Conservation (phyloP, 768 basidiomycete genomes). For the Pseudohyphozyma bogoriensis region DNA sequence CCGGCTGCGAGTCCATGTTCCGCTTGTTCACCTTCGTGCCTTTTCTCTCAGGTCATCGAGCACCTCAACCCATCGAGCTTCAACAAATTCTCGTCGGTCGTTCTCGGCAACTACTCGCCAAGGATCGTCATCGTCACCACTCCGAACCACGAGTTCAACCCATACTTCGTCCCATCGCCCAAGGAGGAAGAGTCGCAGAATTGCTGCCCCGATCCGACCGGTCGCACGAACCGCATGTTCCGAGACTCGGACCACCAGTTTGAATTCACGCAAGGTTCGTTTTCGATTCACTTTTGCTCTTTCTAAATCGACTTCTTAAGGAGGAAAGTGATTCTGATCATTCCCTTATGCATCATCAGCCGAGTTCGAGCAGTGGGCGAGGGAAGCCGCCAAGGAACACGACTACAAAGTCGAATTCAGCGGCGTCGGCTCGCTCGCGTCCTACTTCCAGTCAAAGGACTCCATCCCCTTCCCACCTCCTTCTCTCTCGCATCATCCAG, state of each 20-base stretch:
- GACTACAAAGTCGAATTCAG: slow-evolving; percentile 15
- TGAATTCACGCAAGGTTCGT: slow-evolving; percentile 75
- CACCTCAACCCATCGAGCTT: slow-evolving; percentile 57
- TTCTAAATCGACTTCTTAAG: no score
- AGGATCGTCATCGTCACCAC: slow-evolving; percentile 67
- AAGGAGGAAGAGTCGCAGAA: slow-evolving; percentile 39
- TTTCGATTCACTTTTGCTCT: slow-evolving; percentile 59
- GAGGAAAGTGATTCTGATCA: no score
- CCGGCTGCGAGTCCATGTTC: background rate
- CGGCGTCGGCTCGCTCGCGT: slow-evolving; percentile 24
- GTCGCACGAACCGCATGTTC: slow-evolving; percentile 62
- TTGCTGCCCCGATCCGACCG: slow-evolving; percentile 59
- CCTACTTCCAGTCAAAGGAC: slow-evolving; percentile 4
- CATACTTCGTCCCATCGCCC: slow-evolving; percentile 41
- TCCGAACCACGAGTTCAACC: slow-evolving; percentile 51
- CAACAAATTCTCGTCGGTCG: slow-evolving; percentile 53
- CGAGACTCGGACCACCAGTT: slow-evolving; percentile 78
- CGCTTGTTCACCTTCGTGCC: background rate
- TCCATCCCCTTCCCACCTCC: slow-evolving; percentile 22
- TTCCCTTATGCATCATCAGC: no score
- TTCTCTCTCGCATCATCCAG: slow-evolving; percentile 8
- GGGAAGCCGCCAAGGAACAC: background rate
- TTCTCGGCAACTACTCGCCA: slow-evolving; percentile 68
- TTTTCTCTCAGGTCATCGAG: slow-evolving; percentile 56
- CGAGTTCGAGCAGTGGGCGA: slow-evolving; percentile 62